Evolutionary conservation across 2,329 filamentous ascomycete species (phyloP).

Genomic region (Aspergillus sp.): DNA sequence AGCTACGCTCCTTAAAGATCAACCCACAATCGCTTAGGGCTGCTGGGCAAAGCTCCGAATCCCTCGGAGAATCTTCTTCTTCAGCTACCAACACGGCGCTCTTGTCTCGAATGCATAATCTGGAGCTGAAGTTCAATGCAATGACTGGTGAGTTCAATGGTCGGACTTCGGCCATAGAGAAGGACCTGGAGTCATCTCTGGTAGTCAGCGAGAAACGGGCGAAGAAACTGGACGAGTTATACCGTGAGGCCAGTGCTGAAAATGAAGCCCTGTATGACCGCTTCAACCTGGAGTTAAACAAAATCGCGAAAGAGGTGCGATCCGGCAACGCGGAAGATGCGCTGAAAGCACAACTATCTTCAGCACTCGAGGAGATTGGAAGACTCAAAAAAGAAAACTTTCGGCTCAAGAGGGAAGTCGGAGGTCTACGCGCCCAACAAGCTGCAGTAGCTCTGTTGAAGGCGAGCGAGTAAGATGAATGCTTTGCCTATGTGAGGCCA

Average conservation of each 20-base stretch:
- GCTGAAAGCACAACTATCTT: constrained; percentile 67
- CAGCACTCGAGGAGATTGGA: constrained; percentile 73
- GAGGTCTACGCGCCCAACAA: constrained; percentile 60
- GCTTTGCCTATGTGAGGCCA: constrained; percentile 6
- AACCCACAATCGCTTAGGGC: constrained; percentile 35
- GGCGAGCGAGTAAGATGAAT: constrained; percentile 25
- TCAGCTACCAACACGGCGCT: constrained; percentile 23
- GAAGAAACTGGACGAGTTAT: constrained; percentile 81
- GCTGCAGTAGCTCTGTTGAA: constrained; percentile 31
- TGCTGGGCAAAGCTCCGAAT: constrained; percentile 29
- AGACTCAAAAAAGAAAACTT: constrained; percentile 82
- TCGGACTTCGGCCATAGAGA: constrained; percentile 63
- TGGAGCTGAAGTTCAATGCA: constrained; percentile 67
- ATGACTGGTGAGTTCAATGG: constrained; percentile 59
- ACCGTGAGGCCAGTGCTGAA: constrained; percentile 82
- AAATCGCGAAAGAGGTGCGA: constrained; percentile 74
- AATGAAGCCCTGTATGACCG: constrained; percentile 90
- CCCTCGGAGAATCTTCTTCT: constrained; percentile 15
- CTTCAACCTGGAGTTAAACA: constrained; percentile 87
- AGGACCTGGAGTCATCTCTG: constrained; percentile 70
- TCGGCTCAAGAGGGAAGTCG: constrained; percentile 76
- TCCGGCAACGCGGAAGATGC: constrained; percentile 78
- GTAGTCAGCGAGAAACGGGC: constrained; percentile 74
- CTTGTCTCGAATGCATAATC: constrained; percentile 57
- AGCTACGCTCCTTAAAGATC: constrained; percentile 59